These are phyloP conservation scores for Solanum aculeatissimum DNA, from an alignment of 305 asterid genomes.

Conservation along the genomic window DNA sequence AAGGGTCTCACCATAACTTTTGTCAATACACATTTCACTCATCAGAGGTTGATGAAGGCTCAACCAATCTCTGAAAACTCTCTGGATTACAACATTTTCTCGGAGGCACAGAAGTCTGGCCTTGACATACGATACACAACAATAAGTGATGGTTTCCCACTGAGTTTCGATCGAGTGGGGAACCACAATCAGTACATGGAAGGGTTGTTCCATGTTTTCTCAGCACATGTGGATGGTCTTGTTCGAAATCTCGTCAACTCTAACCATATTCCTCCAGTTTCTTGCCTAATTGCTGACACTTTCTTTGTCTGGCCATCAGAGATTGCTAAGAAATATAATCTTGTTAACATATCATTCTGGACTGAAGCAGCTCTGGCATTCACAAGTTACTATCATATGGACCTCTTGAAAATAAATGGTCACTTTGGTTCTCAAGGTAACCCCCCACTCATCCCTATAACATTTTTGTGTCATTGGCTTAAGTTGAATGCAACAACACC, in stretches of 20 bases:
- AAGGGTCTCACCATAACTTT: constrained; percentile 37
- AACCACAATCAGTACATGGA: constrained; percentile 29
- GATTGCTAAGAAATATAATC: constrained; percentile 17
- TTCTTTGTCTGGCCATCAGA: constrained; percentile 39
- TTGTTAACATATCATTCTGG: constrained; percentile 34
- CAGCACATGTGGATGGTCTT: constrained; percentile 31
- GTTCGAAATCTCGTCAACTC: constrained; percentile 7
- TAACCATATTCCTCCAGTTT: constrained; percentile 10
- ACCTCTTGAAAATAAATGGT: constrained; percentile 33
- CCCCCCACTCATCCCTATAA: not conserved
- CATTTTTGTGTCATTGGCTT: not conserved
- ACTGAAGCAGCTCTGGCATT: constrained; percentile 55
- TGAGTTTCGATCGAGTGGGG: constrained; percentile 23
- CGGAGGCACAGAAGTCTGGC: constrained; percentile 23
- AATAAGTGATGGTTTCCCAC: constrained; percentile 34
- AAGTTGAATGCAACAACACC: not conserved
- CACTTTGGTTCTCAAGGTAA: constrained; percentile 36
- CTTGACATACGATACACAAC: constrained; percentile 36
- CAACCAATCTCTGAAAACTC: not conserved
- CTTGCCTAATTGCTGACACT: constrained; percentile 35
- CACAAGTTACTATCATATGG: constrained; percentile 35
- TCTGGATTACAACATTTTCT: constrained; percentile 12
- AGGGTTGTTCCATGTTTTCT: constrained; percentile 20
- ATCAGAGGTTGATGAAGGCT: constrained; percentile 17
- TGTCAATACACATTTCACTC: constrained; percentile 32